phyloP scores from a whole-genome alignment of 1,284 basidiomycete species.

The Rhodotorula sp. region DNA sequence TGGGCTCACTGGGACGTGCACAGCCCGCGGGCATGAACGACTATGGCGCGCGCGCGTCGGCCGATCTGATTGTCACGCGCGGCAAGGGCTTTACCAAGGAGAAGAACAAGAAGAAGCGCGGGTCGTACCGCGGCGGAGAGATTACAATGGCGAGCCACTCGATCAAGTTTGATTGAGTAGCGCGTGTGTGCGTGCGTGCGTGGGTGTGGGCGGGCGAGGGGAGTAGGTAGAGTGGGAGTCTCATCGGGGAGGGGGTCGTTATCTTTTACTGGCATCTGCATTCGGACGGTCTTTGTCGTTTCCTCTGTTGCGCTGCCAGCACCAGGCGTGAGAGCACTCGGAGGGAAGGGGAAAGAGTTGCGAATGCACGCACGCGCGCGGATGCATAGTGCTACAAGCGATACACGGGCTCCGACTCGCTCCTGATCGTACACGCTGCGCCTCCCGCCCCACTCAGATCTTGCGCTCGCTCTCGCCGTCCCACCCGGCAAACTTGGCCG shows the following conservation, averaged over 20 bases:
- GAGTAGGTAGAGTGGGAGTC: neutral
- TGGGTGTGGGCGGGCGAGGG: neutral
- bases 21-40: slow-evolving; percentile 69
- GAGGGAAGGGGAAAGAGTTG: neutral
- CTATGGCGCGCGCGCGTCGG: slow-evolving; percentile 82
- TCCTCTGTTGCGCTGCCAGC: too few species aligned
- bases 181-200: neutral
- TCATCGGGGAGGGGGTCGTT: neutral
- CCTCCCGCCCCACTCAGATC: neutral
- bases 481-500: neutral
- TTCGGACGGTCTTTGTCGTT: neutral
- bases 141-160: slow-evolving; percentile 66
- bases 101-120: slow-evolving; percentile 98
- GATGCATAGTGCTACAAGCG: slow-evolving; percentile 1
- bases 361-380: neutral
- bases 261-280: neutral
- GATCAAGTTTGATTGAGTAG: slow-evolving; percentile 34
- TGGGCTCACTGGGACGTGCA: too few species aligned
- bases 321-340: neutral
- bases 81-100: slow-evolving; percentile 95
- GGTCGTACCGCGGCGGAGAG: slow-evolving; percentile 76
- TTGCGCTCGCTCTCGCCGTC: neutral
- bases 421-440: neutral
- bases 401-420: neutral
- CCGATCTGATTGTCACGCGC: slow-evolving; percentile 87